These are phyloP conservation scores for Neospermospora avenae DNA, from an alignment of 2,329 filamentous ascomycete genomes.

Conservation along the genomic window DNA sequence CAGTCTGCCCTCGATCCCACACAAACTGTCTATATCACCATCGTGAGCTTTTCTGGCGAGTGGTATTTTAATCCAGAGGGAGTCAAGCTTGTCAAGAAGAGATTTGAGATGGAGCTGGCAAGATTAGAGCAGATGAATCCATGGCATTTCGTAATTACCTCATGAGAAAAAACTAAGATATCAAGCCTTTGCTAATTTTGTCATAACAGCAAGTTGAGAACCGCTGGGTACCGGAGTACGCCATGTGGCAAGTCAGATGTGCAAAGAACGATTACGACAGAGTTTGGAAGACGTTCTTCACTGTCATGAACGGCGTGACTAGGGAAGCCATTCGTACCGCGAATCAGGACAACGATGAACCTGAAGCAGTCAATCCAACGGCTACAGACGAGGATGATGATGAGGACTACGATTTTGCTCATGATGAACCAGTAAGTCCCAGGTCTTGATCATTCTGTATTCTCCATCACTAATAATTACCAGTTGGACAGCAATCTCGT, in stretches of 20 bases:
- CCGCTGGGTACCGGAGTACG: conserved; percentile 6
- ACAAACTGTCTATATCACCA: background rate
- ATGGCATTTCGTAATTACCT: background rate
- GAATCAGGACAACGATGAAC: conserved; percentile 4
- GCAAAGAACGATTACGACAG: conserved; percentile 1
- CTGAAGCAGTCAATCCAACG: conserved; percentile 6
- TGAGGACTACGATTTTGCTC: conserved; percentile 14
- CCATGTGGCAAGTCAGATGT: conserved; percentile 14
- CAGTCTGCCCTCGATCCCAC: background rate
- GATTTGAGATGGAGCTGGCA: conserved; percentile 17
- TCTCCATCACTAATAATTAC: background rate
- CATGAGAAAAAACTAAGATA: background rate
- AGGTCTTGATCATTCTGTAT: background rate
- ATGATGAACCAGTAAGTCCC: background rate
- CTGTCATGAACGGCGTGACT: conserved; percentile 16
- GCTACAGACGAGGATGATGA: background rate
- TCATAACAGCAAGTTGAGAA: conserved; percentile 6
- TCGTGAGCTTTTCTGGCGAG: conserved; percentile 18
- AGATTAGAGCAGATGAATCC: background rate
- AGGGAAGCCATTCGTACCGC: conserved; percentile 15
- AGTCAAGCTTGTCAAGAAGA: conserved; percentile 19
- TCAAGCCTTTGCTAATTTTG: background rate
- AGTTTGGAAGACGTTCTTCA: conserved; percentile 14
- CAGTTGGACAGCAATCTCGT: conserved; percentile 23
- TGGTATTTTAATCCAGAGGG: conserved; percentile 27